Conservation (phyloP, 306 rosid genomes). For the Calophaca sinica region DNA sequence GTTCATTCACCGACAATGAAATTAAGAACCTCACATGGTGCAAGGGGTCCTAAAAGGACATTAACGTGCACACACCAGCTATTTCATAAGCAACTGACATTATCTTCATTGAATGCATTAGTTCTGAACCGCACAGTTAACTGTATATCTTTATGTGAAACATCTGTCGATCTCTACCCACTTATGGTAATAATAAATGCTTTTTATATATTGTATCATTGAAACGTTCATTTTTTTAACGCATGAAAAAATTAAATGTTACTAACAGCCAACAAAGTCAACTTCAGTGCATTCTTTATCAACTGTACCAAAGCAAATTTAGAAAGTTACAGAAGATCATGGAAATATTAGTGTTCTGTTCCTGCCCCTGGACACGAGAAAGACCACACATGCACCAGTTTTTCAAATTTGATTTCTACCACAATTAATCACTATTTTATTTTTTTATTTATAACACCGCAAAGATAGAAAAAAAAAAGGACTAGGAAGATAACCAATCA, state of each 20-base stretch:
- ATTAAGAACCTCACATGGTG: constrained; percentile 73
- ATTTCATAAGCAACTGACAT: constrained; percentile 37
- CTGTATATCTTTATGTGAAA: constrained; percentile 17
- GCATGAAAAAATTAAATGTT: not conserved
- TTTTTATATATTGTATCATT: constrained; percentile 31
- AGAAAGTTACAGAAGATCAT: constrained; percentile 11
- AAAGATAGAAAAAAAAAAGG: not conserved
- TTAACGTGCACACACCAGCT: constrained; percentile 49
- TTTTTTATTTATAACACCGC: not conserved
- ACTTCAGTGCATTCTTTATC: not conserved
- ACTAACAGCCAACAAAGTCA: constrained; percentile 17
- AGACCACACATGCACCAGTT: constrained; percentile 23
- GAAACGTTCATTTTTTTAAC: not conserved
- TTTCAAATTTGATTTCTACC: not conserved
- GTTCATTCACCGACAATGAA: constrained; percentile 56
- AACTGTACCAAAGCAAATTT: constrained; percentile 14
- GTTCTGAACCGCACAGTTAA: constrained; percentile 60
- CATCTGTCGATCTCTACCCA: constrained; percentile 58
- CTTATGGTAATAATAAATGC: constrained; percentile 64
- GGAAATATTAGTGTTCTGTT: constrained; percentile 6
- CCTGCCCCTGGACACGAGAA: constrained; percentile 7
- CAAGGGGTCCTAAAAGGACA: constrained; percentile 56
- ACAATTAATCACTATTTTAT: too few relatives aligned
- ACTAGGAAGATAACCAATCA: not conserved
- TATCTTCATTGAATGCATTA: constrained; percentile 56